Base-by-base conservation (phyloP, 2,329 filamentous ascomycete genomes). In the Cladorrhinum sp. region DNA sequence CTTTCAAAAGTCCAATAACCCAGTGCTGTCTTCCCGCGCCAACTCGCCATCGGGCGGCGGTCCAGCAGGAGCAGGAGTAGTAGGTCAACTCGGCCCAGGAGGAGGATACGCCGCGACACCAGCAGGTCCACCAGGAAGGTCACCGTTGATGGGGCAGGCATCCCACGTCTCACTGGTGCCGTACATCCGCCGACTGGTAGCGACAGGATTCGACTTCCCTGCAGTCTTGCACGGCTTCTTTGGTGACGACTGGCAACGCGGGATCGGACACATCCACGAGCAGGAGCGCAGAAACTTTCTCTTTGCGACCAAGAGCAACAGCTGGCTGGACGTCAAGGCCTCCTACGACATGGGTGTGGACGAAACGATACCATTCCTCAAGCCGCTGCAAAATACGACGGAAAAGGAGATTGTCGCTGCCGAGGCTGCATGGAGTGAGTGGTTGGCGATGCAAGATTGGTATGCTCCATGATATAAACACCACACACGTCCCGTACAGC, bases 401-500 rank as follows among this genome's bases (percentile, higher is more conserved):
- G 86, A 94, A 70, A 84, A 86, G 21, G 95, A 98, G 77, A 91
- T 98, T 64, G 84, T 90, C 64, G 84, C 80, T 14, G 93, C 93
- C 0, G 94, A 98, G 76, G 83, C 84, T 64, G 87, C 83, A 62
- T 99, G 95, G 95, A 96, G 92, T 72, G 88, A 94, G 70, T 98
- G 94, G 94, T 78, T 97, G 30, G 91, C 91, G 12, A 96, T 97
- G 91, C 92, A 96, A 74, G 94, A 97, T 74, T 98, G 94, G 65
- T 65, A 52, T 49, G 64, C 62, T n/a, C n/a, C 10, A 14, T 16
- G 3, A 26, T 20, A 24, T 10, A 20, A 20, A 24, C 4, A 7
- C 46, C n/a, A n/a, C 10, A 50, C 21, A 50, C 46, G 10, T 7
- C 12, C 2, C 46, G 10, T 5, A 28, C 26, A n/a, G 4, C 46